phyloP scores from a whole-genome alignment of 805 yeast species.

The Candida suzukii region DNA sequence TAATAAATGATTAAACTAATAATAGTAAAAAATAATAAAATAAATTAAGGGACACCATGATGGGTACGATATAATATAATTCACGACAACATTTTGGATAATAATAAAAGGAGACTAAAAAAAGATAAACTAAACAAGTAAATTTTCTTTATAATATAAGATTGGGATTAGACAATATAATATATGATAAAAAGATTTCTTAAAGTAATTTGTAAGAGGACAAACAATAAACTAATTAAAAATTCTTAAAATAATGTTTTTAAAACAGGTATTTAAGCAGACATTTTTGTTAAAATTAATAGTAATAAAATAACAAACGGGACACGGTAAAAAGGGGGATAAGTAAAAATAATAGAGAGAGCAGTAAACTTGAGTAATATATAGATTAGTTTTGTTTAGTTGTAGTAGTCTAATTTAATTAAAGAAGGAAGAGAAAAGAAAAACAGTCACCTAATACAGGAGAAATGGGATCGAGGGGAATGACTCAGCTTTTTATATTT shows the following conservation, averaged over 20 bases:
- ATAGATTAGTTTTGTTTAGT: neutral
- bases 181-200: neutral
- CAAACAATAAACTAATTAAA: neutral
- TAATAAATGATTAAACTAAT: conserved; percentile 6
- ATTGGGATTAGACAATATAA: neutral
- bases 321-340: neutral
- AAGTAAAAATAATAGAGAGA: neutral
- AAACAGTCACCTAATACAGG: no score
- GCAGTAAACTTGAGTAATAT: neutral
- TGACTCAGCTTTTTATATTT: no score
- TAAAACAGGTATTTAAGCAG: conserved; percentile 10
- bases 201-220: neutral
- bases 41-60: neutral
- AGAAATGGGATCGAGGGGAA: no score
- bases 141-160: conserved; percentile 1
- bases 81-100: conserved; percentile 2
- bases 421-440: no score
- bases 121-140: conserved; percentile 1
- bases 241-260: conserved; percentile 1
- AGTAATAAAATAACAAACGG: neutral
- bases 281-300: conserved; percentile 11
- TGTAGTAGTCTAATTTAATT: no score
- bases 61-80: conserved; percentile 1
- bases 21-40: neutral
- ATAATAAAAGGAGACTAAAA: neutral